phyloP scores from a whole-genome alignment of 768 basidiomycete species.

The Leccinum barrowsii region DNA sequence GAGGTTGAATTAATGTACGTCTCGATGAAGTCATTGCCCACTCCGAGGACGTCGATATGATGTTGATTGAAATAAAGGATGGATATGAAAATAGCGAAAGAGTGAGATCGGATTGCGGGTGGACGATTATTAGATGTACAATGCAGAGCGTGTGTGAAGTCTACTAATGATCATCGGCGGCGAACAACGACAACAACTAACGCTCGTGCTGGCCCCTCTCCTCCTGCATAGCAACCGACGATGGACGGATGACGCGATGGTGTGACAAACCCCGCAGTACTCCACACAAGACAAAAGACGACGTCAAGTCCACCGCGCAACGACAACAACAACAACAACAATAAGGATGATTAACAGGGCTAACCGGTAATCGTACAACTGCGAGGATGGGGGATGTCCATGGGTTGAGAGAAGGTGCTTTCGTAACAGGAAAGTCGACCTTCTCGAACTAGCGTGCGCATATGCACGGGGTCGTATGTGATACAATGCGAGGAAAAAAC shows the following conservation, averaged over 20 bases:
- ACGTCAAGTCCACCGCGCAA: neutral
- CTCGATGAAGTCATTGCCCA: conserved; percentile 25
- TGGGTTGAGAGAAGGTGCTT: conserved; percentile 1
- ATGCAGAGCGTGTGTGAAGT: conserved; percentile 25
- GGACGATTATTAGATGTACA: conserved; percentile 20
- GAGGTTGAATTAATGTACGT: conserved; percentile 5
- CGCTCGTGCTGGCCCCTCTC: conserved; percentile 10
- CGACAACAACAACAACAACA: conserved; percentile 3
- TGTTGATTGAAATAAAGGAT: neutral
- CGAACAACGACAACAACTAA: neutral
- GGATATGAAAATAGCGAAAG: conserved; percentile 6
- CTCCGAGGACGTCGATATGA: conserved; percentile 15
- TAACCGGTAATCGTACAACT: conserved; percentile 27
- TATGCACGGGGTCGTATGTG: conserved; percentile 34
- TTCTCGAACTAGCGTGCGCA: conserved; percentile 29
- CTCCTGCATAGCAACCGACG: conserved; percentile 24
- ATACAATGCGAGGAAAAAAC: conserved; percentile 27
- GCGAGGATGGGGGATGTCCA: conserved; percentile 12
- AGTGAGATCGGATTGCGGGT: neutral
- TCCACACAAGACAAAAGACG: conserved; percentile 7
- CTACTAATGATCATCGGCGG: conserved; percentile 13
- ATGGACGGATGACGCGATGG: conserved; percentile 1
- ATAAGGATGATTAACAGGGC: conserved; percentile 4
- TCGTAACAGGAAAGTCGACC: neutral
- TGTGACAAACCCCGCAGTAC: conserved; percentile 6